phyloP scores from a whole-genome alignment of 2,329 filamentous ascomycete species.

The Cladosporium phlei region DNA sequence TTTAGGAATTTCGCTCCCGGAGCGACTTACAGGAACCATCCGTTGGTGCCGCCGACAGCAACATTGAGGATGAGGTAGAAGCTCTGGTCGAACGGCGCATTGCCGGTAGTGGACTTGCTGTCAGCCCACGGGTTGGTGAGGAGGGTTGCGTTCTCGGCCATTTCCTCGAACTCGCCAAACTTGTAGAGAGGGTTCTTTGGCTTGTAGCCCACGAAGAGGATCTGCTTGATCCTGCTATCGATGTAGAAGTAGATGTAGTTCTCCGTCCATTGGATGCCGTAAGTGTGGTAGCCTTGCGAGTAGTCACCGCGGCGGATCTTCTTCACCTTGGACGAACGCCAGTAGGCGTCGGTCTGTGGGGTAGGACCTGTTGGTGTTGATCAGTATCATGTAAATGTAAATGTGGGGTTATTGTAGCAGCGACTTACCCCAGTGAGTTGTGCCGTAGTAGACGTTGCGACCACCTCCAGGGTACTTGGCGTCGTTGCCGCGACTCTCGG shows the following conservation, averaged over 20 bases:
- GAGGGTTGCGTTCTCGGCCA: constrained; percentile 55
- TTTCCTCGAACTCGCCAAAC: constrained; percentile 14
- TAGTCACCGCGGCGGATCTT: constrained; percentile 33
- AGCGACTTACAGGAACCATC: constrained; percentile 67
- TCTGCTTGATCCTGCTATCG: constrained; percentile 37
- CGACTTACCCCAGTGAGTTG: constrained; percentile 45
- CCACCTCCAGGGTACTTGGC: constrained; percentile 37
- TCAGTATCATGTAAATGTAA: background rate
- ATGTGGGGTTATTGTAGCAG: no score
- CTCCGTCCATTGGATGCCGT: constrained; percentile 50
- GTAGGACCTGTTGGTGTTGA: constrained; percentile 7
- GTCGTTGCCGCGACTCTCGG: constrained; percentile 47
- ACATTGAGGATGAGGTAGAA: constrained; percentile 75
- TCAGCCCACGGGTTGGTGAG: constrained; percentile 60
- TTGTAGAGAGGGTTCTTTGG: constrained; percentile 1
- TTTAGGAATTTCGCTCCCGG: background rate
- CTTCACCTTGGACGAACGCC: constrained; percentile 27
- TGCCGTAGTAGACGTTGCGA: constrained; percentile 40
- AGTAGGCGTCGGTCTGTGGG: constrained; percentile 25
- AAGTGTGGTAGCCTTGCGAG: constrained; percentile 46
- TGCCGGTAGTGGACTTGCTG: constrained; percentile 48
- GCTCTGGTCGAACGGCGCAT: constrained; percentile 68
- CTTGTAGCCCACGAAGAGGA: background rate
- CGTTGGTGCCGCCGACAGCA: constrained; percentile 71
- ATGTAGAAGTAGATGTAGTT: constrained; percentile 53